Percentiles rank a stretch among this genome's conserved stretches.
Evolutionary conservation across 2,329 filamentous ascomycete species (phyloP).

Genomic region (Ophiostoma australiae): DNA sequence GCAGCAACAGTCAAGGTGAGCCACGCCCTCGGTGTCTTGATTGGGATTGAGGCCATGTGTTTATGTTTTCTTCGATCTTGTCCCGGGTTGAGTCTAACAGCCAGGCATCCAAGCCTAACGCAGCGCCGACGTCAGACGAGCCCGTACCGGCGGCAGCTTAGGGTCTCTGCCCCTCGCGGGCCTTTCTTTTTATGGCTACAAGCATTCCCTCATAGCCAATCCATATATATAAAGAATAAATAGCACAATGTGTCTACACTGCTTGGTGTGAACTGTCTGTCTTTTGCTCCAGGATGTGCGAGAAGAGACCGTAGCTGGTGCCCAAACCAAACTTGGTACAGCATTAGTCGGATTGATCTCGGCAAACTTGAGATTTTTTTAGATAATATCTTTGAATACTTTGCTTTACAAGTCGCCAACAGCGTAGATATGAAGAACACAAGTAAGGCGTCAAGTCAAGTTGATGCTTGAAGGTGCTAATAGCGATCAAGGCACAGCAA

Average conservation of each 20-base stretch:
- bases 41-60: neutral
- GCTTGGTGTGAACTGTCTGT: neutral
- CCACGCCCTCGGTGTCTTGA: neutral
- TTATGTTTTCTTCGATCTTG: neutral
- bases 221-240: neutral
- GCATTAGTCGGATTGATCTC: neutral
- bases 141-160: neutral
- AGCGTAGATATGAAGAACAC: too few species aligned
- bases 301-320: neutral
- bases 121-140: conserved; percentile 26
- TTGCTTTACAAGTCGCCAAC: too few species aligned
- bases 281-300: neutral
- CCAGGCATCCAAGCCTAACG: conserved; percentile 25
- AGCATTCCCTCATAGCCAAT: neutral
- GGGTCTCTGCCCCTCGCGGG: neutral
- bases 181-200: neutral
- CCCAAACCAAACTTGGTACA: neutral
- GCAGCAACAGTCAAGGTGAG: neutral
- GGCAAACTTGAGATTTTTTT: too few species aligned
- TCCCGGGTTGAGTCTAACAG: conserved; percentile 21
- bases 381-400: too few species aligned
- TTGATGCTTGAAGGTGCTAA: neutral
- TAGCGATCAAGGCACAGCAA: neutral
- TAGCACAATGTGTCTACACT: neutral
- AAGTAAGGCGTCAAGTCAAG: too few species aligned